Percentiles rank a stretch among this genome's conserved stretches.
These are phyloP conservation scores for Phytopythium vexans DNA, from an alignment of 352 stramenopile genomes.

Conservation along the genomic window DNA sequence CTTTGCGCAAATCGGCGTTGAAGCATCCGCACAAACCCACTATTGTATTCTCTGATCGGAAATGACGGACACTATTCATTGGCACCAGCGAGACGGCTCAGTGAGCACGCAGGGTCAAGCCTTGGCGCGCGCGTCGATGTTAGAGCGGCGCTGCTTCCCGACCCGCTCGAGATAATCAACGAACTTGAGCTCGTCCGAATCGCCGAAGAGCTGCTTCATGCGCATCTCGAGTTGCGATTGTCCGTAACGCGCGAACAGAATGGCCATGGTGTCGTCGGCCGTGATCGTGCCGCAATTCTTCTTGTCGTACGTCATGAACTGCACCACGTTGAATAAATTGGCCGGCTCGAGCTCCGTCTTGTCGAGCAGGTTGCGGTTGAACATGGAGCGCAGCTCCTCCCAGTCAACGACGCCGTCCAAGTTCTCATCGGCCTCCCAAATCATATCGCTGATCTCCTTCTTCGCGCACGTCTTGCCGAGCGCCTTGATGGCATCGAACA, in stretches of 20 bases:
- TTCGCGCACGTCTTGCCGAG: conserved; percentile 91
- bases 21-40: too few species aligned
- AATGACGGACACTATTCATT: background rate
- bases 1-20: too few species aligned
- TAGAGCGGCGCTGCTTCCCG: conserved; percentile 65
- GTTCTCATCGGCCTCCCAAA: conserved; percentile 98
- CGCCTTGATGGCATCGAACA: conserved; percentile 92
- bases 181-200: conserved; percentile 80
- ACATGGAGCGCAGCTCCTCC: conserved; percentile 96
- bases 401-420: conserved; percentile 93
- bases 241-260: conserved; percentile 93
- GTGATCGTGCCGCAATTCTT: conserved; percentile 94
- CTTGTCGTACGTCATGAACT: conserved; percentile 98
- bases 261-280: conserved; percentile 98
- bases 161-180: conserved; percentile 79
- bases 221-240: conserved; percentile 87
- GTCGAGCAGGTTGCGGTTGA: conserved; percentile 95
- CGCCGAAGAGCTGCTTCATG: conserved; percentile 91
- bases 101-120: conserved; percentile 14
- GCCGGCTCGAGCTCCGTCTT: conserved; percentile 93
- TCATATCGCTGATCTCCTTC: conserved; percentile 97
- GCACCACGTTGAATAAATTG: conserved; percentile 96
- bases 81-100: too few species aligned
- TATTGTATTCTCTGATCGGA: background rate
- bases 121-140: conserved; percentile 50